Conservation (phyloP, 1,284 basidiomycete species). For the Pascua guehoae region DNA sequence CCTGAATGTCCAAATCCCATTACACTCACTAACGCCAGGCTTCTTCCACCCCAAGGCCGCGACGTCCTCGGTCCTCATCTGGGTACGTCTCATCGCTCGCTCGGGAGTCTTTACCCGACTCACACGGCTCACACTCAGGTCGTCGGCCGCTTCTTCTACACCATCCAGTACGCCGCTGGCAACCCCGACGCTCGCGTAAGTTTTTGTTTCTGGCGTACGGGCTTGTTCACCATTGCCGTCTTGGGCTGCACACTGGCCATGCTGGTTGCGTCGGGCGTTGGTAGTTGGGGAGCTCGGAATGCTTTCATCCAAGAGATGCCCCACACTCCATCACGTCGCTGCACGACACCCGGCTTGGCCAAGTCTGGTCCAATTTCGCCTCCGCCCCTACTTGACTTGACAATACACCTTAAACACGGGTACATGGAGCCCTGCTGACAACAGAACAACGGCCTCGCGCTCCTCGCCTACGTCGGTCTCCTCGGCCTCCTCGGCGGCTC, state of each 20-base stretch:
- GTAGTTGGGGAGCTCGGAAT: too few species aligned
- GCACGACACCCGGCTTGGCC: too few species aligned
- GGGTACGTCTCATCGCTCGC: slow-evolving; percentile 1
- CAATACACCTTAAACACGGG: neutral
- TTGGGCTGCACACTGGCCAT: too few species aligned
- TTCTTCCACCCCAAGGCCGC: slow-evolving; percentile 37
- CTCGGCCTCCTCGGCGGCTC: slow-evolving; percentile 7
- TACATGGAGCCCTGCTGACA: too few species aligned
- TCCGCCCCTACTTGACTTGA: neutral
- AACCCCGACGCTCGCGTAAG: slow-evolving; percentile 1
- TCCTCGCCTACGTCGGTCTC: slow-evolving; percentile 23
- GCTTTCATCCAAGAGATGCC: too few species aligned
- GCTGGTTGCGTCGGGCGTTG: too few species aligned
- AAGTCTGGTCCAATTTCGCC: too few species aligned
- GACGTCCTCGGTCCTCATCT: slow-evolving; percentile 20
- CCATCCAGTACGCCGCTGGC: slow-evolving; percentile 21
- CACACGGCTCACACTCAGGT: slow-evolving; percentile 11
- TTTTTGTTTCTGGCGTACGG: neutral
- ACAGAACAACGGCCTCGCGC: slow-evolving; percentile 20
- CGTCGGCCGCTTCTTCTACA: too few species aligned
- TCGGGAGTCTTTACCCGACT: slow-evolving; percentile 21
- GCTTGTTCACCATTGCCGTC: too few species aligned
- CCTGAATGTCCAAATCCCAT: too few species aligned
- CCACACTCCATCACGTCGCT: too few species aligned
- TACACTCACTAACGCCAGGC: slow-evolving; percentile 15